Evolutionary conservation across 352 stramenopile genomes (phyloP), one percentile per base, ranked within the genome.

Genomic region (Phytophthora boehmeriae): DNA sequence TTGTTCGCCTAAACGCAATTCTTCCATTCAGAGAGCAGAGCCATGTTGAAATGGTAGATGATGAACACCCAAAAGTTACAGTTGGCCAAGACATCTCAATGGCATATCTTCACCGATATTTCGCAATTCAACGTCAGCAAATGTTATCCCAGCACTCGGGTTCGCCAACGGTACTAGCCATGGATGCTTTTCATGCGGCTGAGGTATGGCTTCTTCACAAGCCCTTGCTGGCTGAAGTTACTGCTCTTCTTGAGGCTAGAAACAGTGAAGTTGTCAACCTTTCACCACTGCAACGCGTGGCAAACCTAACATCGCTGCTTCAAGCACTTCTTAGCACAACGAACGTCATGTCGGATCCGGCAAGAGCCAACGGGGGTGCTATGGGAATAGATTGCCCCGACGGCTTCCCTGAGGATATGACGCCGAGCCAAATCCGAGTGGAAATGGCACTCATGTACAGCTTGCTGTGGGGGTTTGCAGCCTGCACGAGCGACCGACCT

Each of bases 391-490:
- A 39, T 16, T 20, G 9, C 14, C 28, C n/a, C 5, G 48, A 25
- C 10, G 17, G 35, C 2, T 51, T 54, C 23, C 22, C 50, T 36
- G 34, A 56, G 35, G 48, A 53, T 20, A 4, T 52, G 16, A n/a
- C 23, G 11, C 2, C 13, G 5, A 41, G 17, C 2, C 32, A 71
- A 22, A 62, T 75, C 9, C 74, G 76, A 0, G 71, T 92, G 4
- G 72, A 84, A n/a, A 80, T 90, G 76, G 63, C 65, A 2, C 52
- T 82, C 2, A 35, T 83, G 1, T 87, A 84, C 36, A 74, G 78
- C 11, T 46, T 90, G 5, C 32, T 90, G 10, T 90, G 82, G 80
- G 76, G 76, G 2, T 83, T 80, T 55, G 63, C 68, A 23, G 47
- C 64, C 4, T 71, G 64, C 39, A 63, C 59, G 1, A 62, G 50